Evolutionary conservation across 805 yeast genomes (phyloP), one percentile per base, ranked within the genome.

Genomic region (Metschnikowia hibisci): DNA sequence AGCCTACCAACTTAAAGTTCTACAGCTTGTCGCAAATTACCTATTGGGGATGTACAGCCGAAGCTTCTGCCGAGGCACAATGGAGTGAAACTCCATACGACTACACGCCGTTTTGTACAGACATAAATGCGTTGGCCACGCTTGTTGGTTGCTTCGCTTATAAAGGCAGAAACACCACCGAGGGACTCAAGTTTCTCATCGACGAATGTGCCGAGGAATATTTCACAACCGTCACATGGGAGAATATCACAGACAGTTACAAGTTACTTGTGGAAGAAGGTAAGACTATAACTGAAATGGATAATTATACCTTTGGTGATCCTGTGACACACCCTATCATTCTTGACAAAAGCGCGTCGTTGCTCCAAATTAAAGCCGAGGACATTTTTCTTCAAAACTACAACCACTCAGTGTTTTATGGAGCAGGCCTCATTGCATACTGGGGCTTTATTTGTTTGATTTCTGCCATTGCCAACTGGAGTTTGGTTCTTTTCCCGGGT

Each of bases 391-490:
- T 67, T 34, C 71, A 71, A 4, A 67, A 67, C 55, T 64, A 64
- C 44, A 67, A 67, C 42, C 57, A 60, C 26, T 72, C 82, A 2
- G 50, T 56, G 10, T 63, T 53, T 43, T 65, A 55, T 35, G 66
- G 65, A 2, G 41, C 69, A 11, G 78, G 69, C 2, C 48, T 71
- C 29, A 43, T 80, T 16, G 73, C 75, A 0, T 77, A 72, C 49
- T 77, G 82, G 81, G 73, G 64, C 4, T 39, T 65, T 1, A 60
- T 80, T 32, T 52, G 76, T 42, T 32, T 78, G 0, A 23, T 71
- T 18, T 67, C 76, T 3, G 68, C 69, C 2, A 15, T 76, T 12
- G 53, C 60, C 33, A 72, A 76, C 46, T 72, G 78, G 74, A 26
- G 60, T 4, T 52, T 58, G 28, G 55, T 62, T 34, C 46, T 75